Evolutionary conservation across 164 flowering plant genomes (phyloP), one percentile per base, ranked within the genome.

Genomic region (Aristolochia fimbriata): DNA sequence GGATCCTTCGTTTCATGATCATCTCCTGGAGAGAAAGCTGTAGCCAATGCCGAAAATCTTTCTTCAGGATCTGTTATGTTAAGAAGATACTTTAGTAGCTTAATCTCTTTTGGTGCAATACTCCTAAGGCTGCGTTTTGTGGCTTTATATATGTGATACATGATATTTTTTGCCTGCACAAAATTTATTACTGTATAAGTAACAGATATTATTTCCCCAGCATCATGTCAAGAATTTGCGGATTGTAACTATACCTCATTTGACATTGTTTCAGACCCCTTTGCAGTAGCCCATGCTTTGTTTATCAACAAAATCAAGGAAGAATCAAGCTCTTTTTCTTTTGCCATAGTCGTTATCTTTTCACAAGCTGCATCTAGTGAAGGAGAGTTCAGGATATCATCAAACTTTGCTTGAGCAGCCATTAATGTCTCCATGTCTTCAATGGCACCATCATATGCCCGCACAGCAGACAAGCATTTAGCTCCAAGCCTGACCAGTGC

Each of bases 61-160:
- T 90, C 99, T 70, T 93, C 99, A 63, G 99, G 99, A 76, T 93
- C 99, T 30, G 68, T 76, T 65, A 93, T 85, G 74, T 90, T 90
- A 55, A 93, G 76, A 73, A 93, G 72, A 74, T 88, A 69, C 76
- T 90, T 90, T 45, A 93, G 91, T 45, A 93, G 72, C 78, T 84
- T 93, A 62, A 93, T 83, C 78, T 93, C 99, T 71, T 85, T 88
- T 19, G 99, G 99, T 22, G 80, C 75, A 47, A 90, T 83, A 79
- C 89, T 93, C 68, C 78, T 83, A 37, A 93, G 80, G 68, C 96
- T 88, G 78, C 83, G 82, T 68, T 88, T 87, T 62, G 96, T 85
- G 62, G 96, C 68, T 67, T 81, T 83, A 73, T 93, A 93, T 24
- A 93, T n/a, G 3, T 73, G 81, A 72, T 90, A 83, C 99, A 93